Evolutionary conservation across 2,329 filamentous ascomycete species (phyloP).

Genomic region (Arthrobotrys megalospora): DNA sequence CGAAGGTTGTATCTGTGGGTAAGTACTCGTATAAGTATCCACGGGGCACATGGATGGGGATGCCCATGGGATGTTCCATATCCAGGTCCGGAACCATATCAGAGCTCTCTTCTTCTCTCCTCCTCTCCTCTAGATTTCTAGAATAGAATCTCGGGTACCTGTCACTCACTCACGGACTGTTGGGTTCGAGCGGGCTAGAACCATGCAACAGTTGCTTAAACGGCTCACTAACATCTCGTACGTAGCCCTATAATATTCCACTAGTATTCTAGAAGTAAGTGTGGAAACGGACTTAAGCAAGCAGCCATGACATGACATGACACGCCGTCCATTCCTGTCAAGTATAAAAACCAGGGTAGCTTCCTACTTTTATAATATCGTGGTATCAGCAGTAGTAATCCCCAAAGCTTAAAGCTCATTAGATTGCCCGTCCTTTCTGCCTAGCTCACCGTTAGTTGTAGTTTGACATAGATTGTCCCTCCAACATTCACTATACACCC

Average conservation of each 20-base stretch:
- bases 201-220: background rate
- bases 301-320: too few species aligned
- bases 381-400: too few species aligned
- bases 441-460: too few species aligned
- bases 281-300: background rate
- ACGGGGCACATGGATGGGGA: too few species aligned
- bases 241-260: background rate
- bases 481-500: background rate
- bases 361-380: background rate
- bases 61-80: too few species aligned
- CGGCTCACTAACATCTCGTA: background rate
- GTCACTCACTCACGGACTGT: background rate
- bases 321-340: background rate
- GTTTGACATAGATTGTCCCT: too few species aligned
- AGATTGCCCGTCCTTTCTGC: too few species aligned
- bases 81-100: too few species aligned
- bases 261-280: conserved; percentile 18
- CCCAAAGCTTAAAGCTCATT: too few species aligned
- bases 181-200: background rate
- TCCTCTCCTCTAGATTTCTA: background rate
- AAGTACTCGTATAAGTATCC: too few species aligned
- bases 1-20: too few species aligned
- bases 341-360: conserved; percentile 3
- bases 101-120: background rate
- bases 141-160: conserved; percentile 2